Conservation (phyloP, 2,329 filamentous ascomycete genomes). For the Phialophora verrucosa region DNA sequence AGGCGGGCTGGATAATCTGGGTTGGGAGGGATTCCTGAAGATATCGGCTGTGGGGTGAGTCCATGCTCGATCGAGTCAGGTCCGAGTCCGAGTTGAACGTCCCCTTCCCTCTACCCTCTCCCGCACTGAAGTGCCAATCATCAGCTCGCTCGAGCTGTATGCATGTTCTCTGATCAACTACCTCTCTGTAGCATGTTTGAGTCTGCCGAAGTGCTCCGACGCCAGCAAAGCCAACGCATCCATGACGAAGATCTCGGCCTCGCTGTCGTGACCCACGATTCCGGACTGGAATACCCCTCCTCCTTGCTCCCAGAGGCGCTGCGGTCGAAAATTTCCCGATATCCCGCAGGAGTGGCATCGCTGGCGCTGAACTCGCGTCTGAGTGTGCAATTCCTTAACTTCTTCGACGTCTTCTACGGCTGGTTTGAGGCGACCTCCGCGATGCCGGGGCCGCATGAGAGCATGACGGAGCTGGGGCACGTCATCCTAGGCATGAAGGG, state of each 20-base stretch:
- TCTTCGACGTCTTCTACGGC: constrained; percentile 16
- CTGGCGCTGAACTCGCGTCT: constrained; percentile 8
- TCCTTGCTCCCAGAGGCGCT: not conserved
- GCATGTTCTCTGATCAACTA: not conserved
- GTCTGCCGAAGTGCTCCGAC: constrained; percentile 15
- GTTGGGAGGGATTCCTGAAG: constrained; percentile 20
- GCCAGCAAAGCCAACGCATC: constrained; percentile 10
- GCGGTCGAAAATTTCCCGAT: not conserved
- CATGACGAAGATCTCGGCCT: constrained; percentile 14
- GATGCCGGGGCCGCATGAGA: not conserved
- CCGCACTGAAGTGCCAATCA: not conserved
- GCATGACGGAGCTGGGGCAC: constrained; percentile 14
- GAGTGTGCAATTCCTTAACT: constrained; percentile 17
- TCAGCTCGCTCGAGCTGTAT: not conserved
- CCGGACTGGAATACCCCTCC: constrained; percentile 1
- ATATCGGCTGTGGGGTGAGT: constrained; percentile 18
- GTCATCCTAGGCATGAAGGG: constrained; percentile 6
- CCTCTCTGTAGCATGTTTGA: constrained; percentile 10
- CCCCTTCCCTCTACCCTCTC: not conserved
- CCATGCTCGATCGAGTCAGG: not conserved
- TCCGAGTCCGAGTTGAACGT: not conserved
- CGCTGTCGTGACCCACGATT: not conserved
- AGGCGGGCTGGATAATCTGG: constrained; percentile 19
- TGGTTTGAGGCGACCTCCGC: not conserved
- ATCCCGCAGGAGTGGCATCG: not conserved